phyloP scores from a whole-genome alignment of 2,329 filamentous ascomycete genomes.

The Aspergillus pseudoterreus region DNA sequence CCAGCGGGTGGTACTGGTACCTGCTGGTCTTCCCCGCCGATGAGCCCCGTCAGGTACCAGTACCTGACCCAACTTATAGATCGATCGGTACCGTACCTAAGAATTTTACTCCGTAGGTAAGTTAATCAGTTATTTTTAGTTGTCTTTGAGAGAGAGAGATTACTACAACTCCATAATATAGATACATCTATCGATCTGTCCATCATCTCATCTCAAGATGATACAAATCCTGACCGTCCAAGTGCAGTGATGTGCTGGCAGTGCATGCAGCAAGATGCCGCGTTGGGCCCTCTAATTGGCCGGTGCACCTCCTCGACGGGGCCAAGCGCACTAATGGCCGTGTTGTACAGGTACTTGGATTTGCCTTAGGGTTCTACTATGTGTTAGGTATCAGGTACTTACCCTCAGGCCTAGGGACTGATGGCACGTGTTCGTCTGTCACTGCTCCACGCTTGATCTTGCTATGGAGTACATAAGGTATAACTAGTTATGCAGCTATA shows the following conservation, averaged over 20 bases:
- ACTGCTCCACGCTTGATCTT: constrained; percentile 3
- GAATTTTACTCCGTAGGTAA: too few relatives aligned
- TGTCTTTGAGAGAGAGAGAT: too few relatives aligned
- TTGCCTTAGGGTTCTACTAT: neutral
- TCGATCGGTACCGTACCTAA: too few relatives aligned
- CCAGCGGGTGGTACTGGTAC: neutral
- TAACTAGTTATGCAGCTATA: too few relatives aligned
- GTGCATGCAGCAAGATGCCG: constrained; percentile 31
- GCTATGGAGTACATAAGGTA: neutral
- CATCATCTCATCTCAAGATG: too few relatives aligned
- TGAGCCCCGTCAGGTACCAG: neutral
- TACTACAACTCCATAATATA: too few relatives aligned
- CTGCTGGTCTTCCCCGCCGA: neutral
- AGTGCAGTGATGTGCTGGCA: constrained; percentile 22
- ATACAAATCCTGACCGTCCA: neutral
- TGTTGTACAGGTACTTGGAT: neutral
- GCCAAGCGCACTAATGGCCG: too few relatives aligned
- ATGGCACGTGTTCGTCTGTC: constrained; percentile 5
- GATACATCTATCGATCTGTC: too few relatives aligned
- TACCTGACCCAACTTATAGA: too few relatives aligned
- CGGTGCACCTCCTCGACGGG: constrained; percentile 18
- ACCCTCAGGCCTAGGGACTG: too few relatives aligned
- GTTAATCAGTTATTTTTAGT: too few relatives aligned
- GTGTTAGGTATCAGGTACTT: neutral
- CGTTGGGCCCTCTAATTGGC: constrained; percentile 24